Evolutionary conservation across 1,139 yeast species (phyloP).

Genomic region (Arxiozyma slooffiae): DNA sequence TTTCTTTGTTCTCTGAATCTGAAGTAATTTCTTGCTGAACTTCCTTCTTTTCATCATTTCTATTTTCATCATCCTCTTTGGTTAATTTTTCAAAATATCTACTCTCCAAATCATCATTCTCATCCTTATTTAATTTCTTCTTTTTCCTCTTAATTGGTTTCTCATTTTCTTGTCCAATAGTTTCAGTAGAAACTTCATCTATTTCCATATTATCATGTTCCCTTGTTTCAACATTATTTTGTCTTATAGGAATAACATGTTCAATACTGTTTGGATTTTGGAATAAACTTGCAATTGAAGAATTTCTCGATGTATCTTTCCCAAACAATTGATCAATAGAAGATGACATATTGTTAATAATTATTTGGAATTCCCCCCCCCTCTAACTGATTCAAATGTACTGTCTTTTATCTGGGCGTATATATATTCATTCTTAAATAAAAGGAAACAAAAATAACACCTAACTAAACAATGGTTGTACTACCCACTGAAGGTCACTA

Average conservation of each 20-base stretch:
- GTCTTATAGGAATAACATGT: not conserved
- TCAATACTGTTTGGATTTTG: slow-evolving; percentile 1
- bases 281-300: not conserved
- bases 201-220: slow-evolving; percentile 12
- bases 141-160: slow-evolving; percentile 17
- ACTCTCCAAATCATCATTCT: slow-evolving; percentile 41
- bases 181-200: slow-evolving; percentile 11
- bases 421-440: too few relatives aligned
- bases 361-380: not conserved
- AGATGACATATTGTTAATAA: slow-evolving; percentile 13
- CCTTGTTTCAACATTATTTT: slow-evolving; percentile 19
- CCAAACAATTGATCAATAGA: slow-evolving; percentile 38
- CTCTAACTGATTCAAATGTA: too few relatives aligned
- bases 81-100: slow-evolving; percentile 38
- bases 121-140: slow-evolving; percentile 29
- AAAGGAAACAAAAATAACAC: not conserved
- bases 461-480: too few relatives aligned
- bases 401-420: not conserved
- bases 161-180: slow-evolving; percentile 2
- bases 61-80: slow-evolving; percentile 20
- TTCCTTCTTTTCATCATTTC: slow-evolving; percentile 13
- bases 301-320: not conserved
- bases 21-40: slow-evolving; percentile 13
- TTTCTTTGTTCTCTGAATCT: slow-evolving; percentile 6
- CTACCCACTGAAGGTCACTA: too few relatives aligned